Evolutionary conservation across 768 basidiomycete species (phyloP).

Genomic region (Tricholoma bakamatsutake): DNA sequence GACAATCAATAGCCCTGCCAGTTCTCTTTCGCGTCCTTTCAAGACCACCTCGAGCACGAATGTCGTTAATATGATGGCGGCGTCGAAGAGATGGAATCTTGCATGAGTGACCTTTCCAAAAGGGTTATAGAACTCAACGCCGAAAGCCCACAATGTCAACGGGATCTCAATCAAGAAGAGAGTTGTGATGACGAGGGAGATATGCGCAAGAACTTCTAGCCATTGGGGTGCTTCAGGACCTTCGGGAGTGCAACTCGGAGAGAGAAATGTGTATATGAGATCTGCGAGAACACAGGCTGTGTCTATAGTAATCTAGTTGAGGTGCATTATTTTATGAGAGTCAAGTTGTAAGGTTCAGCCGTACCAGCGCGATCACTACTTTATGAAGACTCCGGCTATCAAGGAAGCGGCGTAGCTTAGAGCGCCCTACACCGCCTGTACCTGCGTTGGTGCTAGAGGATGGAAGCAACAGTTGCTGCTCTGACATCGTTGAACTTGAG

Average conservation of each 20-base stretch:
- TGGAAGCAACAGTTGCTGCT: constrained; percentile 43
- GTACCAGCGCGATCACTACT: constrained; percentile 51
- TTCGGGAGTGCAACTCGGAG: constrained; percentile 41
- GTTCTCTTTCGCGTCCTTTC: constrained; percentile 62
- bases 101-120: constrained; percentile 49
- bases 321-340: constrained; percentile 5
- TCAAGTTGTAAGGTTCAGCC: constrained; percentile 20
- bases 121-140: constrained; percentile 57
- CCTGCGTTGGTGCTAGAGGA: constrained; percentile 4
- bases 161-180: constrained; percentile 79
- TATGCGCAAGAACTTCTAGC: constrained; percentile 54
- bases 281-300: constrained; percentile 68
- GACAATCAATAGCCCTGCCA: constrained; percentile 63
- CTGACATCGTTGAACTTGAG: constrained; percentile 29
- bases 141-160: constrained; percentile 59
- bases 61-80: constrained; percentile 61
- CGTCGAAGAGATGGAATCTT: constrained; percentile 69
- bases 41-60: constrained; percentile 69
- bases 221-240: constrained; percentile 41
- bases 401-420: constrained; percentile 37
- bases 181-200: constrained; percentile 64
- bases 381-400: constrained; percentile 51
- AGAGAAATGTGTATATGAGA: constrained; percentile 62
- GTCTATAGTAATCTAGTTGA: constrained; percentile 51
- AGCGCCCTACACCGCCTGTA: constrained; percentile 18